A percentile compares a stretch with the other conserved stretches of the same genome.
These are phyloP conservation scores for Millerago galiae DNA, from an alignment of 805 yeast genomes.

Conservation along the genomic window DNA sequence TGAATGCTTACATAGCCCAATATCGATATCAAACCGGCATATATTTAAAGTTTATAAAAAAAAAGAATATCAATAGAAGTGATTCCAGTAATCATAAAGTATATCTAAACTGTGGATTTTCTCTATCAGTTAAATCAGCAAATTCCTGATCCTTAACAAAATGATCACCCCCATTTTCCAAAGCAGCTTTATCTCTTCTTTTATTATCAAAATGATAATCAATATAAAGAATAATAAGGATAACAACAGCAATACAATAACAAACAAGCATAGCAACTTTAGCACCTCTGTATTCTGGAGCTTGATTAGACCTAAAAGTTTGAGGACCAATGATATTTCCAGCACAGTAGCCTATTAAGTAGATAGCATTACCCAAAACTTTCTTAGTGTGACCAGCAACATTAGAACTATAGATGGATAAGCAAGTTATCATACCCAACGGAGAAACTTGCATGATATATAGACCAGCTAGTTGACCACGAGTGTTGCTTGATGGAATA, in stretches of 20 bases:
- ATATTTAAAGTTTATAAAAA: too few species aligned
- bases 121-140: conserved; percentile 39
- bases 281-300: conserved; percentile 38
- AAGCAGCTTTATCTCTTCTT: conserved; percentile 24
- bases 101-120: conserved; percentile 37
- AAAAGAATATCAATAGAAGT: background rate
- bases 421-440: background rate
- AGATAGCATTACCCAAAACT: conserved; percentile 37
- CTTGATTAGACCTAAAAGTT: conserved; percentile 36
- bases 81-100: background rate
- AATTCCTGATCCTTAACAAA: conserved; percentile 27
- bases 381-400: conserved; percentile 40
- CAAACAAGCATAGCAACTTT: conserved; percentile 32
- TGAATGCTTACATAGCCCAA: too few species aligned
- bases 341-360: conserved; percentile 43
- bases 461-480: conserved; percentile 1
- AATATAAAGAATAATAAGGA: conserved; percentile 20
- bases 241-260: conserved; percentile 21
- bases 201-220: conserved; percentile 29
- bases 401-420: conserved; percentile 4
- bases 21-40: too few species aligned
- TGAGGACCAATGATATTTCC: conserved; percentile 56
- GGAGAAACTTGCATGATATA: conserved; percentile 1
- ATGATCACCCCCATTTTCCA: conserved; percentile 2
- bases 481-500: background rate